These are phyloP conservation scores for Hanseniaspora sp. DNA, from an alignment of 1,139 yeast species.

Conservation along the genomic window DNA sequence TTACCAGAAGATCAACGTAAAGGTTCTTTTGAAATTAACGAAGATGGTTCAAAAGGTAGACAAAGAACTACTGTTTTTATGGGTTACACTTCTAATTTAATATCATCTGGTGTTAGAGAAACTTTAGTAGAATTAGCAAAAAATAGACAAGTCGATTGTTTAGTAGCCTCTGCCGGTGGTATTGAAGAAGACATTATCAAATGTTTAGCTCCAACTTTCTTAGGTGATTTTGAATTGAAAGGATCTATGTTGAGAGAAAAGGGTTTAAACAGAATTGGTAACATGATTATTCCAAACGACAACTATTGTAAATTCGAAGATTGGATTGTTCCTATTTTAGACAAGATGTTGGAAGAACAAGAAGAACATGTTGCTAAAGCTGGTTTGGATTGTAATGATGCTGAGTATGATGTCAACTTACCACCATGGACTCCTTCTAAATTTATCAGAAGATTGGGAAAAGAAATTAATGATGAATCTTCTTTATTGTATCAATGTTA, in stretches of 20 bases:
- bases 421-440: constrained; percentile 86
- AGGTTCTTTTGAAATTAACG: constrained; percentile 61
- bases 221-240: constrained; percentile 77
- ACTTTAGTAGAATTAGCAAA: constrained; percentile 81
- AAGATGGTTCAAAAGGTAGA: constrained; percentile 39
- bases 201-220: constrained; percentile 86
- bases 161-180: constrained; percentile 96
- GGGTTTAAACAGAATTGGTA: constrained; percentile 96
- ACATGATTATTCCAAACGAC: constrained; percentile 90
- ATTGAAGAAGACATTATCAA: constrained; percentile 94
- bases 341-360: constrained; percentile 79
- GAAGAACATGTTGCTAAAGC: constrained; percentile 48
- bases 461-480: constrained; percentile 84
- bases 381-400: constrained; percentile 43
- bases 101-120: constrained; percentile 87
- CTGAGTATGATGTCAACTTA: constrained; percentile 37
- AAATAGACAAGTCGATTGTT: constrained; percentile 86
- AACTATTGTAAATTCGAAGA: constrained; percentile 95
- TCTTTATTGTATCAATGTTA: constrained; percentile 98
- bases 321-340: constrained; percentile 93
- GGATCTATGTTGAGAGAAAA: constrained; percentile 79
- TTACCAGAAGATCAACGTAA: constrained; percentile 58
- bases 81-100: constrained; percentile 95
- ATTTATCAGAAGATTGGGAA: constrained; percentile 83
- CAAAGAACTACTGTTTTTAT: constrained; percentile 83